Evolutionary conservation across 768 basidiomycete species (phyloP), one percentile per base, ranked within the genome.

Genomic region (Daedaleopsis nitida): DNA sequence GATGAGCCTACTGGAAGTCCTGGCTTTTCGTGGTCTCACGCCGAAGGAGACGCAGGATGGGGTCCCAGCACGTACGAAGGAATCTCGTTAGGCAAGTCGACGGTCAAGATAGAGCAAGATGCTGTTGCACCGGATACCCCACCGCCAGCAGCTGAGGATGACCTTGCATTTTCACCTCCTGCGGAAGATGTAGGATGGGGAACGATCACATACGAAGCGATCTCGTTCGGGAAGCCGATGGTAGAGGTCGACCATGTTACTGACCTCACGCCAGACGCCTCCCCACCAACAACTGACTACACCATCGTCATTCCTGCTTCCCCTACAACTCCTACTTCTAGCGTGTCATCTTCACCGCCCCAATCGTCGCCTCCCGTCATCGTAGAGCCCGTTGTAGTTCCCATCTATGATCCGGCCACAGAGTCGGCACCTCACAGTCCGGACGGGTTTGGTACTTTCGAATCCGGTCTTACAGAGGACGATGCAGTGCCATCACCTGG

Each of bases 401-500:
- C 54, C 6, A n/a, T 75, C 21, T 19, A 32, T 23, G 58, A 59
- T 19, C n/a, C 1, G 44, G 38, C 2, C 56, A 49, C 1, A 37
- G 23, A n/a, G 51, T 44, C 12, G 7, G 52, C 45, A 70, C 48
- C 71, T 17, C 55, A 69, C 9, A 86, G 80, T 65, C 78, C 79
- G n/a, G 86, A 86, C 49, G 73, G 64, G 3, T 86, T 86, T 66
- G 83, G 86, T 17, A 80, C 82, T 3, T 89, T 89, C 62, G 84
- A 86, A 68, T 77, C 81, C 13, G 85, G 75, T 6, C 57, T 75
- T 8, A 72, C 75, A n/a, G 69, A 58, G 51, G 38, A 69, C 64
- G 38, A 69, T 64, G 27, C 69, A 65, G 39, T 50, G 66, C 76
- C 76, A 24, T 75, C 79, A 44, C 80, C 79, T 75, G 66, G 76